Conservation (phyloP, 768 basidiomycete genomes). For the Termitomyces sp. region DNA sequence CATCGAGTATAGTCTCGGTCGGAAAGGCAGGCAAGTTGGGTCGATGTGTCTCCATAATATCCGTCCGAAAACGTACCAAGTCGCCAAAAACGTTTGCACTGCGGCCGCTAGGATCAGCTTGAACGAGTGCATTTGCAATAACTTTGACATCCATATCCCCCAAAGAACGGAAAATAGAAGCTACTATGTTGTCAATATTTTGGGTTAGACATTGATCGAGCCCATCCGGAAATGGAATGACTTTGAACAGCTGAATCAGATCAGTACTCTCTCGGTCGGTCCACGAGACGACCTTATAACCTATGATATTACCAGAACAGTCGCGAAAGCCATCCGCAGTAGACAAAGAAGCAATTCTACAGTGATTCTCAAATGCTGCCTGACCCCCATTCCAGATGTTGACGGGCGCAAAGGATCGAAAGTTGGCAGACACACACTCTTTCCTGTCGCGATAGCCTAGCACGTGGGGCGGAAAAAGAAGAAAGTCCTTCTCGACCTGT, state of each 20-base stretch:
- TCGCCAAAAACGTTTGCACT: constrained; percentile 39
- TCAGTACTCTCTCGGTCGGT: constrained; percentile 27
- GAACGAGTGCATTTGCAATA: constrained; percentile 41
- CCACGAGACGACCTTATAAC: constrained; percentile 47
- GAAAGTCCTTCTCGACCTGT: constrained; percentile 40
- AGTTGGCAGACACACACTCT: constrained; percentile 62
- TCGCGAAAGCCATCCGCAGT: constrained; percentile 44
- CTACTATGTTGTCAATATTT: constrained; percentile 52
- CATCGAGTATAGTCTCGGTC: constrained; percentile 42
- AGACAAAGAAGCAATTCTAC: constrained; percentile 49
- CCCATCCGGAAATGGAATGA: constrained; percentile 23
- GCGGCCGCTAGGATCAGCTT: constrained; percentile 26
- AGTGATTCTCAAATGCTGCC: constrained; percentile 53
- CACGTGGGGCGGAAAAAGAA: constrained; percentile 62
- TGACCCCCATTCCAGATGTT: constrained; percentile 45
- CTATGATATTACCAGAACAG: constrained; percentile 69
- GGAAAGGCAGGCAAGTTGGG: constrained; percentile 64
- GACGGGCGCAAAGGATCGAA: constrained; percentile 61
- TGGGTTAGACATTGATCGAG: constrained; percentile 31
- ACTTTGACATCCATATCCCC: constrained; percentile 52
- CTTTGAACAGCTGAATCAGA: constrained; percentile 30
- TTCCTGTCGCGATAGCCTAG: constrained; percentile 70
- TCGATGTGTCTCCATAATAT: constrained; percentile 44
- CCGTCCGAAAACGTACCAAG: constrained; percentile 46
- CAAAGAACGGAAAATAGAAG: constrained; percentile 54